Conservation (phyloP, 1,139 yeast species). For the Yamadazyma mexicana region DNA sequence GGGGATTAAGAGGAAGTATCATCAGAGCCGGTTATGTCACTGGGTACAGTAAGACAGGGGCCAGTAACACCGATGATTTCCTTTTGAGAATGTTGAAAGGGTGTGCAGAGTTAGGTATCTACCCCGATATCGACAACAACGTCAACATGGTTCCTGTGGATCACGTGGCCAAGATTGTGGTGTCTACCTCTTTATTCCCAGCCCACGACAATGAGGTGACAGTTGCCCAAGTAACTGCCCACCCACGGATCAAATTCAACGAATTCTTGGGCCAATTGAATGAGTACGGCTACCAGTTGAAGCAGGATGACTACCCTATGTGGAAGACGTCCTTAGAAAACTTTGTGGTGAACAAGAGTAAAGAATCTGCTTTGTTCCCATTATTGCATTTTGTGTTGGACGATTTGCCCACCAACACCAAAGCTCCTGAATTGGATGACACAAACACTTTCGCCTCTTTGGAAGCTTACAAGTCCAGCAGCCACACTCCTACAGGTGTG, state of each 20-base stretch:
- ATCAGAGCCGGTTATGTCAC: slow-evolving; percentile 96
- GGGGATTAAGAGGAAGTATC: slow-evolving; percentile 85
- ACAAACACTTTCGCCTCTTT: slow-evolving; percentile 69
- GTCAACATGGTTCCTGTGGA: slow-evolving; percentile 98
- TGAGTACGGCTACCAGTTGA: slow-evolving; percentile 70
- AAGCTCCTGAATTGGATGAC: slow-evolving; percentile 95
- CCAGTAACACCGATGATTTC: slow-evolving; percentile 95
- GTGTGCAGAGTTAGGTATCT: slow-evolving; percentile 79
- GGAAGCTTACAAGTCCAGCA: slow-evolving; percentile 43
- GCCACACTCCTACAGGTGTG: slow-evolving; percentile 69
- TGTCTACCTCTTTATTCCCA: slow-evolving; percentile 80
- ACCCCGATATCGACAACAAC: slow-evolving; percentile 81
- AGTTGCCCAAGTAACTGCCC: slow-evolving; percentile 97
- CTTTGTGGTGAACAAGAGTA: slow-evolving; percentile 66
- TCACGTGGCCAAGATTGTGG: slow-evolving; percentile 91
- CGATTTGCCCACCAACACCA: slow-evolving; percentile 83
- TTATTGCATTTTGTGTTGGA: slow-evolving; percentile 91
- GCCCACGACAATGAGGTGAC: slow-evolving; percentile 51
- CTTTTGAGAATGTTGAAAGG: slow-evolving; percentile 92
- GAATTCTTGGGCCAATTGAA: slow-evolving; percentile 68
- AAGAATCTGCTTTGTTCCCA: slow-evolving; percentile 89
- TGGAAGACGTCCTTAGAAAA: slow-evolving; percentile 81
- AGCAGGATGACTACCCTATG: slow-evolving; percentile 62
- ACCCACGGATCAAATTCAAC: slow-evolving; percentile 83
- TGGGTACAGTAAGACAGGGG: slow-evolving; percentile 80